Evolutionary conservation across 2,329 filamentous ascomycete species (phyloP), one percentile per base, ranked within the genome.

Genomic region (Colletotrichum trifolii): DNA sequence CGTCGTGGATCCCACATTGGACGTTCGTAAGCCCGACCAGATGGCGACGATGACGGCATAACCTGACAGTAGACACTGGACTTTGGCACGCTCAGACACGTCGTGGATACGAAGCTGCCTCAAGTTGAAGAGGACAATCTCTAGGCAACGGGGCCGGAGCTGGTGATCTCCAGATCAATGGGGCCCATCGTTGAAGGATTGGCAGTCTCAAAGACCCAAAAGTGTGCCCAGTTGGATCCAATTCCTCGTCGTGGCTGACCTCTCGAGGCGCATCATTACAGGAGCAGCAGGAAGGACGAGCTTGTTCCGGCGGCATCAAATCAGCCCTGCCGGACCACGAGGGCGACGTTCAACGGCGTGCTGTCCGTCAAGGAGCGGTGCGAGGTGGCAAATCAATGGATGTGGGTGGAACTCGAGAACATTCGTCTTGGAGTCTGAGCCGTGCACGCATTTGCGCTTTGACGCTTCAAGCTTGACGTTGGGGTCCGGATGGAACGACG

Each of bases 131-230:
- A 4, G 36, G 33, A 33, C 12, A 25, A 25, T 50, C 8, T 45
- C 17, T 17, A 34, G 42, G 33, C 34, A 33, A 55, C 10, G 45
- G 17, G 46, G 34, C 17, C 10, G 25, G 33, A 43, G 17, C 36
- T 46, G 17, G 53, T n/a, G 45, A 61, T 61, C 56, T 61, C 25
- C 61, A 34, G 56, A 64, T 64, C 61, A 17, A 61, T 45, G 25
- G 49, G 36, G 39, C 25, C 36, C 49, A 15, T 47, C n/a, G 12
- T 34, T 34, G 9, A 15, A 6, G 10, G 56, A 25, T 50, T 50
- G 34, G 11, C 45, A 17, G 40, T 35, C 25, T 34, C 17, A 45
- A 17, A 17, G 48, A 50, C 35, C 50, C 34, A 39, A 50, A 46
- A 61, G 17, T 15, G 11, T 10, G 12, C 39, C 46, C 11, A 13